Evolutionary conservation across 139 green algal genomes (phyloP), one percentile per base, ranked within the genome.

Genomic region (Nannochloris sp.): DNA sequence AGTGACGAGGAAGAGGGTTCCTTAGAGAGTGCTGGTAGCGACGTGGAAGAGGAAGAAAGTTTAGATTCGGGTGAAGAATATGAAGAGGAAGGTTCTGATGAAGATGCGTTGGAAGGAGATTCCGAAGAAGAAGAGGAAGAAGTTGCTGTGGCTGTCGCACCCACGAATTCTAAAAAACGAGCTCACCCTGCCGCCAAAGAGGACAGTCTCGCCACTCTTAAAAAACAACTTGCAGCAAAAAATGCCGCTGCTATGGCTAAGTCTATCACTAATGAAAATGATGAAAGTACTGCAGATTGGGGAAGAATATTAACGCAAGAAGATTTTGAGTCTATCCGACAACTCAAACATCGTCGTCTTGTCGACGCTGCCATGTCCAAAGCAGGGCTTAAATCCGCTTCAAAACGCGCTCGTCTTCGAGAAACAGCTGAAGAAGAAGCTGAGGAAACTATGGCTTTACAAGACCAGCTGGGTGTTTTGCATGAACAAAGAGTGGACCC

Each of bases 261-360:
- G 35, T 44, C 33, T 36, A 30, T 13, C 1, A 48, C 54, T 51
- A 34, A 24, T 13, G 55, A 4, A 5, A 34, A 14, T 23, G 33
- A 53, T 54, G 54, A n/a, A 0, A 56, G 82, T 34, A 82, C 71
- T 1, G 73, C 89, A 25, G 85, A 96, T 58, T 81, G 65, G 59
- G 82, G 81, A 19, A 74, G 88, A 31, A 87, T 97, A 47, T 67
- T 97, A 32, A 88, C 73, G 9, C 67, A 81, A 15, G 85, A 94
- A 57, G 90, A 97, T 76, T 97, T 97, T 74, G 78, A 80, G 19
- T 71, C 78, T 47, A 96, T 96, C 67, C 70, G 70, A 69, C 69
- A 71, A 13, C 65, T 83, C 19, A 67, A 87, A 70, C 60, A 76
- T 54, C 48, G 25, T 3, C 25, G 47, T 65, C 54, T 90, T 63